These are phyloP conservation scores for Vitis hybrid DNA, from an alignment of 177 flowering plant species.

Conservation along the genomic window DNA sequence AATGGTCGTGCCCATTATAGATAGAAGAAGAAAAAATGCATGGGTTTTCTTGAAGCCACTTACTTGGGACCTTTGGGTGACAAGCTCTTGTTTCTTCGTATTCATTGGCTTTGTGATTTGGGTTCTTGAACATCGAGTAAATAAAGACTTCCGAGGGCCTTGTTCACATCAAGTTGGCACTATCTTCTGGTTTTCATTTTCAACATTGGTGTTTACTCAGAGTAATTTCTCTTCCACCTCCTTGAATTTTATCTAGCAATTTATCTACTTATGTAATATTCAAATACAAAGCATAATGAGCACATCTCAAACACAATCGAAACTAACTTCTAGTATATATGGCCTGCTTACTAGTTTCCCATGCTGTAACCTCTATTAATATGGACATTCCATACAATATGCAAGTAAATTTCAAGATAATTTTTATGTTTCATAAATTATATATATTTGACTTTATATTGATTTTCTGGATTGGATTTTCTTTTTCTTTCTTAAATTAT, in stretches of 20 bases:
- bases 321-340: no score
- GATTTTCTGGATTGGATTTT: not conserved
- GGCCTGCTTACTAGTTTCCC: no score
- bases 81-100: slow-evolving; percentile 25
- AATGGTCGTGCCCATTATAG: slow-evolving; percentile 31
- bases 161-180: slow-evolving; percentile 23
- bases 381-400: no score
- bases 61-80: slow-evolving; percentile 42
- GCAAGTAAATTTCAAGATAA: no score
- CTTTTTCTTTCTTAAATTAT: not conserved
- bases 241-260: no score
- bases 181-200: slow-evolving; percentile 42
- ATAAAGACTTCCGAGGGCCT: slow-evolving; percentile 31
- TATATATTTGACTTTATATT: not conserved
- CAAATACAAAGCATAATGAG: no score
- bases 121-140: slow-evolving; percentile 35
- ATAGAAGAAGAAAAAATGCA: slow-evolving; percentile 14
- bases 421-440: not conserved
- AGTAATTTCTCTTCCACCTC: slow-evolving; percentile 22
- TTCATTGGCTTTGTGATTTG: slow-evolving; percentile 36
- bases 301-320: not conserved
- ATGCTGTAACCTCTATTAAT: no score
- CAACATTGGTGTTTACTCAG: slow-evolving; percentile 49
- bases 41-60: slow-evolving; percentile 58
- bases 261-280: no score